Percentiles rank a stretch among this genome's conserved stretches.
phyloP scores from a whole-genome alignment of 129 eudicot species.

The Apium graveolens region DNA sequence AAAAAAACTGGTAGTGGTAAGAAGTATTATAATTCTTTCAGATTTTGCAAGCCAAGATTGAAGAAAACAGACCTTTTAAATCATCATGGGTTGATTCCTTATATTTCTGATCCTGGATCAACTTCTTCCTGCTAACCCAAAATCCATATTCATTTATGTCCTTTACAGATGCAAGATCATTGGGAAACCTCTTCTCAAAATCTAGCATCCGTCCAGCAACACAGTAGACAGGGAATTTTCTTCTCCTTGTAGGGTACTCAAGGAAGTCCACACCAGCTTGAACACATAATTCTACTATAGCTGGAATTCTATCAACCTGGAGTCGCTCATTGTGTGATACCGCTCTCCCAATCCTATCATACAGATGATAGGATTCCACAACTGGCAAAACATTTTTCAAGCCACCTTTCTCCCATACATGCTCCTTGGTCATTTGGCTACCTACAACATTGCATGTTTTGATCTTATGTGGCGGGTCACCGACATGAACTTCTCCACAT shows the following conservation, averaged over 20 bases:
- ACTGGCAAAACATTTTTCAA: conserved; percentile 29
- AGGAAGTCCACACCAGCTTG: conserved; percentile 43
- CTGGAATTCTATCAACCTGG: conserved; percentile 38
- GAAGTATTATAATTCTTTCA: neutral
- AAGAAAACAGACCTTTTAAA: conserved; percentile 24
- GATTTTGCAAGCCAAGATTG: neutral
- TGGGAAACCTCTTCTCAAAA: conserved; percentile 35
- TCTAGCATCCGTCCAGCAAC: conserved; percentile 38
- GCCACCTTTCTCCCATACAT: conserved; percentile 35
- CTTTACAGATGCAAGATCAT: conserved; percentile 18
- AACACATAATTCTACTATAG: conserved; percentile 37
- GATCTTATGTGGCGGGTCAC: conserved; percentile 33
- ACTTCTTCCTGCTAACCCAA: conserved; percentile 22
- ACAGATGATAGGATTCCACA: conserved; percentile 40
- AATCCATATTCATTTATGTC: conserved; percentile 23
- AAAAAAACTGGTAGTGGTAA: neutral
- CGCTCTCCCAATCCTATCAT: conserved; percentile 42
- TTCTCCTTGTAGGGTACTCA: conserved; percentile 34
- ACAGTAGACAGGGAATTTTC: conserved; percentile 31
- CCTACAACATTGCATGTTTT: conserved; percentile 33
- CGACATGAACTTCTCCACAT: conserved; percentile 43
- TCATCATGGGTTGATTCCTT: conserved; percentile 14
- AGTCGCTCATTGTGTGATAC: conserved; percentile 42
- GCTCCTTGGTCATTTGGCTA: conserved; percentile 31
- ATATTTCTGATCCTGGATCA: conserved; percentile 10